A percentile compares a stretch with the other conserved stretches of the same genome.
phyloP scores from a whole-genome alignment of 106 monocot genomes.

The Dactylorhiza incarnata region DNA sequence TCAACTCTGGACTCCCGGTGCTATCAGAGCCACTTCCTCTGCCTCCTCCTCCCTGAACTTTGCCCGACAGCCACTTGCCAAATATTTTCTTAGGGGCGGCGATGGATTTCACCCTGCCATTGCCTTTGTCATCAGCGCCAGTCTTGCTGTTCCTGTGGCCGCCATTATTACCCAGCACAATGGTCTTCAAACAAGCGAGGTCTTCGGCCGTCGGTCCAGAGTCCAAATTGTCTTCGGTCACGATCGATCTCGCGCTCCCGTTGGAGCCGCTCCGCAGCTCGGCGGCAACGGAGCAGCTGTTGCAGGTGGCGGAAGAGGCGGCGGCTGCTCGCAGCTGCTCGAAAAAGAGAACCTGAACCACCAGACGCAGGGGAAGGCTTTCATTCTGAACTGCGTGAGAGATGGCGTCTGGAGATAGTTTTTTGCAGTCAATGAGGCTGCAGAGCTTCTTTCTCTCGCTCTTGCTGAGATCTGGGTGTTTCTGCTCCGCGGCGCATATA shows the following conservation, averaged over 20 bases:
- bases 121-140: constrained; percentile 3
- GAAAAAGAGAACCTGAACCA: constrained; percentile 82
- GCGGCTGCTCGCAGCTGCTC: constrained; percentile 61
- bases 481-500: constrained; percentile 33
- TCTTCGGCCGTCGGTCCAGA: constrained; percentile 21
- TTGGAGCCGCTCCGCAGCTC: constrained; percentile 36
- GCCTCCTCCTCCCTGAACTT: constrained; percentile 19
- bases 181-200: constrained; percentile 31
- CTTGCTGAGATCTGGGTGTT: constrained; percentile 68
- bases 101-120: constrained; percentile 35
- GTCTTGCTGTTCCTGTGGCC: constrained; percentile 14
- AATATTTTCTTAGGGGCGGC: constrained; percentile 48
- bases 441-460: constrained; percentile 81
- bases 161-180: constrained; percentile 20
- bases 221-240: constrained; percentile 64
- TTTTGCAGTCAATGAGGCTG: constrained; percentile 65
- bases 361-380: constrained; percentile 68
- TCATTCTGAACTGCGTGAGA: constrained; percentile 89
- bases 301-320: constrained; percentile 10
- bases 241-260: constrained; percentile 60
- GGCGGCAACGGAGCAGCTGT: constrained; percentile 9
- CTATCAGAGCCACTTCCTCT: constrained; percentile 49
- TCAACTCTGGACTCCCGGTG: constrained; percentile 51
- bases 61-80: constrained; percentile 50
- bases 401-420: constrained; percentile 62